These are phyloP conservation scores for Paramecium tetraurelia DNA, from an alignment of 73 alveolate genomes.

Conservation along the genomic window DNA sequence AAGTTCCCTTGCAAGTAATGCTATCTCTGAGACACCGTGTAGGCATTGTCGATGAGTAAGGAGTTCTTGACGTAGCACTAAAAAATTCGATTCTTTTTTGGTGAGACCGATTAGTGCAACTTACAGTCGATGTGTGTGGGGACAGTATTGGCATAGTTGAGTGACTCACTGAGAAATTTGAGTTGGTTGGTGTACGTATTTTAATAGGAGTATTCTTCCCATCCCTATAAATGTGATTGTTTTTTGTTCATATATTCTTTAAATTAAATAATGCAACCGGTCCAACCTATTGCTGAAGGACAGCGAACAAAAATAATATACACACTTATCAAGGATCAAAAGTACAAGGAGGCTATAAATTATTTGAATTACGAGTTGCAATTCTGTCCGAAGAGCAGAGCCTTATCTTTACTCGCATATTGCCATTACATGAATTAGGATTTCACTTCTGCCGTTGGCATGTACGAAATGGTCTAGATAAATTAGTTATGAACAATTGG, in stretches of 20 bases:
- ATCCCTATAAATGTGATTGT: background rate
- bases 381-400: constrained; percentile 68
- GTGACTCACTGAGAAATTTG: background rate
- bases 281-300: constrained; percentile 65
- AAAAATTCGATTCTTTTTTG: background rate
- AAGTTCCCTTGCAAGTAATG: background rate
- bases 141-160: background rate
- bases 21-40: background rate
- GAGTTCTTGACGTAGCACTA: background rate
- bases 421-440: constrained; percentile 68
- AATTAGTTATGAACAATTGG: constrained; percentile 61
- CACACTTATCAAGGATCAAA: constrained; percentile 67
- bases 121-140: background rate
- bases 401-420: constrained; percentile 68
- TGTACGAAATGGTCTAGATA: constrained; percentile 20
- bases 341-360: constrained; percentile 69
- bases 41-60: background rate
- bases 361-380: constrained; percentile 66
- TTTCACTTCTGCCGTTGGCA: constrained; percentile 63
- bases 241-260: background rate
- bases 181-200: background rate
- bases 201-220: background rate
- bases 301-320: constrained; percentile 68
- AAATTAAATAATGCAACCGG: constrained; percentile 52
- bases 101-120: background rate